Evolutionary conservation across 225 moss, liverwort and hornwort species (phyloP).

Genomic region (Bryum argenteum): DNA sequence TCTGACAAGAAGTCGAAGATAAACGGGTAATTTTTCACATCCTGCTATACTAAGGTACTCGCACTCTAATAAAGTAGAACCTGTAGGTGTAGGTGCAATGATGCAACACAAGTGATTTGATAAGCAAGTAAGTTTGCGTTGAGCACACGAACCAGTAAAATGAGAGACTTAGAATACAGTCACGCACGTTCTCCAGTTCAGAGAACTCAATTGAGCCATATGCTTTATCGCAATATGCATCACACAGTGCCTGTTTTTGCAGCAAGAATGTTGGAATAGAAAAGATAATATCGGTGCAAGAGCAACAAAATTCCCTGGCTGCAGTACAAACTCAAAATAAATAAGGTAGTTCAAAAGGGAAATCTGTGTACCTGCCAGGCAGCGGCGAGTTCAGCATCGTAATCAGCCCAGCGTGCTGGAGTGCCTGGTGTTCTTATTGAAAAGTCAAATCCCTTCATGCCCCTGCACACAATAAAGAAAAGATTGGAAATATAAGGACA

Average conservation of each 20-base stretch:
- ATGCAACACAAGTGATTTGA: slow-evolving; percentile 4
- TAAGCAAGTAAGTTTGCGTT: slow-evolving; percentile 18
- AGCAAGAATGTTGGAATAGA: slow-evolving; percentile 11
- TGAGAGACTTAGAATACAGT: slow-evolving; percentile 70
- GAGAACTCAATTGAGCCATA: slow-evolving; percentile 45
- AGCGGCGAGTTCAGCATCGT: slow-evolving; percentile 70
- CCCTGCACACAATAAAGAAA: slow-evolving; percentile 43
- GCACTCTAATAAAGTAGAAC: neutral
- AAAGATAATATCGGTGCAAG: neutral
- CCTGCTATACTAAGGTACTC: neutral
- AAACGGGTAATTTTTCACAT: slow-evolving; percentile 10
- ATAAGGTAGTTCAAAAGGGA: too few species aligned
- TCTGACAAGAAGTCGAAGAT: slow-evolving; percentile 3
- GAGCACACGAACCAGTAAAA: slow-evolving; percentile 66
- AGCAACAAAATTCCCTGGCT: neutral
- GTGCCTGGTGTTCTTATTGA: slow-evolving; percentile 88
- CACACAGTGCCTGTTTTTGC: slow-evolving; percentile 57
- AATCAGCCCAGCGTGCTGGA: slow-evolving; percentile 77
- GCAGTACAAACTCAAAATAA: neutral
- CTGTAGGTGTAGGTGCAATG: neutral
- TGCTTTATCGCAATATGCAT: slow-evolving; percentile 61
- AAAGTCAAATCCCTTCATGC: slow-evolving; percentile 66
- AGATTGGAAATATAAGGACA: neutral
- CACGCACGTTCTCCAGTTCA: slow-evolving; percentile 64
- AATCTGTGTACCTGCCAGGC: slow-evolving; percentile 70